Evolutionary conservation across 805 yeast species (phyloP).

Genomic region (Pichia thaimueangensis): DNA sequence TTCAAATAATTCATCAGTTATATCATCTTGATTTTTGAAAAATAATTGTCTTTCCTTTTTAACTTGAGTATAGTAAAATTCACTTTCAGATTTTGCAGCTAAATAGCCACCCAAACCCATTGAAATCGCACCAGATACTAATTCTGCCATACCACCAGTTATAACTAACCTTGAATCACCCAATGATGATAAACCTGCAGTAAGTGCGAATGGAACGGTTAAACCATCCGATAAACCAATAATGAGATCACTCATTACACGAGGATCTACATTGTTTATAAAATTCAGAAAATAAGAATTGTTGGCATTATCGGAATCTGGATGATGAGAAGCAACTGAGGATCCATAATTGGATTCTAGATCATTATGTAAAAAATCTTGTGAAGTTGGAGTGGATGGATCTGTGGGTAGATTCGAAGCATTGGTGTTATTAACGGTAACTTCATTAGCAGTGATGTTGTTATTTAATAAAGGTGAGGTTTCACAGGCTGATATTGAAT

Average conservation of each 20-base stretch:
- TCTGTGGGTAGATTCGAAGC: neutral
- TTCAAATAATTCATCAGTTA: constrained; percentile 76
- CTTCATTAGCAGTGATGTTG: neutral
- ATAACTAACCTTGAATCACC: constrained; percentile 88
- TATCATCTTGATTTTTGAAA: constrained; percentile 55
- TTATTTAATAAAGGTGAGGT: constrained; percentile 1
- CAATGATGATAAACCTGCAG: constrained; percentile 88
- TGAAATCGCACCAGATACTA: constrained; percentile 92
- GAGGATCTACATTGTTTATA: constrained; percentile 65
- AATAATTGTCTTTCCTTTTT: constrained; percentile 62
- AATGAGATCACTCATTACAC: constrained; percentile 88
- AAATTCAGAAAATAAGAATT: constrained; percentile 18
- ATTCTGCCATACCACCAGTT: constrained; percentile 97
- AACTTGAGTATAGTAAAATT: constrained; percentile 67
- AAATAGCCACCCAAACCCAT: constrained; percentile 97
- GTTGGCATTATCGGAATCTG: neutral
- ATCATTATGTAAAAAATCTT: neutral
- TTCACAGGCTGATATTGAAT: neutral
- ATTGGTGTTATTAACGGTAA: neutral
- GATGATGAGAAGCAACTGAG: neutral
- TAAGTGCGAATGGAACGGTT: constrained; percentile 97
- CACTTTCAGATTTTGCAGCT: constrained; percentile 87
- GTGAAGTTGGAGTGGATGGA: neutral
- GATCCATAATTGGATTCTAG: constrained; percentile 2
- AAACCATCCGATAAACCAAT: constrained; percentile 94